These are phyloP conservation scores for Daldinia eschscholtzii DNA, from an alignment of 2,329 filamentous ascomycete genomes.

Conservation along the genomic window DNA sequence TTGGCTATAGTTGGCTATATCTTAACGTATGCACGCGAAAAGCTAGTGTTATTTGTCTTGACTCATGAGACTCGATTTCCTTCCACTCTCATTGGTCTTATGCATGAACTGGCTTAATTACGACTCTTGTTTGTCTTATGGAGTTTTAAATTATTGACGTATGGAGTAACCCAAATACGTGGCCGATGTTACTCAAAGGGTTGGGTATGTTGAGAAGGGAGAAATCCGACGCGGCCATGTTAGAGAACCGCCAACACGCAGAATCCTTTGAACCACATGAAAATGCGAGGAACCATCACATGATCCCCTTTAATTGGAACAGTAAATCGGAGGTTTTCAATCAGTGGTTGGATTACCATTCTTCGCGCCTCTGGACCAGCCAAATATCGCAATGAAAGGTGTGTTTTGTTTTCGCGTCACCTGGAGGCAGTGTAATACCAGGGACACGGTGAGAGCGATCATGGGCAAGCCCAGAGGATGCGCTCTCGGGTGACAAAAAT, in stretches of 20 bases:
- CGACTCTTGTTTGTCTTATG: conserved; percentile 15
- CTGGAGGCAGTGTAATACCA: conserved; percentile 43
- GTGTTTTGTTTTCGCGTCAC: conserved; percentile 39
- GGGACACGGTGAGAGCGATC: conserved; percentile 40
- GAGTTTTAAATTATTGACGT: conserved; percentile 3
- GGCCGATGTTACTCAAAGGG: conserved; percentile 27
- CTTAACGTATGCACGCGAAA: conserved; percentile 19
- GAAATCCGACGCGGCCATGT: conserved; percentile 4
- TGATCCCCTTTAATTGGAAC: neutral
- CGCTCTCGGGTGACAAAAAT: conserved; percentile 34
- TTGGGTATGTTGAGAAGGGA: conserved; percentile 19
- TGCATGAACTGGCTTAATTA: conserved; percentile 11
- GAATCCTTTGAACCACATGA: conserved; percentile 2
- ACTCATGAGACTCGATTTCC: conserved; percentile 25
- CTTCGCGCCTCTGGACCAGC: conserved; percentile 32
- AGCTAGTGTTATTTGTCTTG: conserved; percentile 24
- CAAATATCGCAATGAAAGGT: conserved; percentile 36
- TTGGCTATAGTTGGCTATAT: neutral
- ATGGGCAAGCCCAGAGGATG: conserved; percentile 41
- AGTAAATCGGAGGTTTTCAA: neutral
- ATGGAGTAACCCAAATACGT: conserved; percentile 33
- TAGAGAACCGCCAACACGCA: neutral
- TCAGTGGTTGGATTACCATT: neutral
- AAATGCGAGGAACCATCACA: neutral
- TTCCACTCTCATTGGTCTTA: conserved; percentile 27